Evolutionary conservation across 1,284 basidiomycete genomes (phyloP).

Genomic region (Agroathelia rolfsii): DNA sequence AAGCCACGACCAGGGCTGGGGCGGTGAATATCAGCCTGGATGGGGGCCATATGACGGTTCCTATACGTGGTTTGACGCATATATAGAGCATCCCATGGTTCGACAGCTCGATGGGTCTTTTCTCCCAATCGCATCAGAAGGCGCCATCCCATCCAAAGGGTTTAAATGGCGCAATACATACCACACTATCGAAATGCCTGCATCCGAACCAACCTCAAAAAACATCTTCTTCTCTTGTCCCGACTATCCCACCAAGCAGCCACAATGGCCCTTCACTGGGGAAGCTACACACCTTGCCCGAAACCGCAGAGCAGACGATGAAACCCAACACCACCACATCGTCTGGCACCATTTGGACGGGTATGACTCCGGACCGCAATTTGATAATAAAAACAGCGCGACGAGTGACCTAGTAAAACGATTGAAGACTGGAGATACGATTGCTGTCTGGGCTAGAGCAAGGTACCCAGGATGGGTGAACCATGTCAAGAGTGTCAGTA

Average conservation of each 20-base stretch:
- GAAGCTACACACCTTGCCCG: neutral
- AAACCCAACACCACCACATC: constrained; percentile 1
- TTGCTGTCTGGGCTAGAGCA: constrained; percentile 4
- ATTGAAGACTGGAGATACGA: constrained; percentile 3
- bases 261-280: neutral
- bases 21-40: too few relatives aligned
- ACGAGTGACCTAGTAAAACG: constrained; percentile 1
- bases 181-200: constrained; percentile 1
- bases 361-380: constrained; percentile 4
- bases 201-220: too few relatives aligned
- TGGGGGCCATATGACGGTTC: constrained; percentile 1
- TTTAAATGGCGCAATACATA: neutral
- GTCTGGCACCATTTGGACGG: constrained; percentile 8
- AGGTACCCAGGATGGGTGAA: constrained; percentile 3
- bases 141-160: too few relatives aligned
- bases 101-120: too few relatives aligned
- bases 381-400: neutral
- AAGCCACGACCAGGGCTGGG: constrained; percentile 4
- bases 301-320: neutral
- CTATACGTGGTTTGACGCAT: constrained; percentile 10
- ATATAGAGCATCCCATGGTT: constrained; percentile 1
- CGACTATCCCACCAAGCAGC: neutral
- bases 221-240: neutral
- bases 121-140: too few relatives aligned
- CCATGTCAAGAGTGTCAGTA: constrained; percentile 5